Evolutionary conservation across 148 eudicot species (phyloP).

Genomic region (Diospyros lotus): DNA sequence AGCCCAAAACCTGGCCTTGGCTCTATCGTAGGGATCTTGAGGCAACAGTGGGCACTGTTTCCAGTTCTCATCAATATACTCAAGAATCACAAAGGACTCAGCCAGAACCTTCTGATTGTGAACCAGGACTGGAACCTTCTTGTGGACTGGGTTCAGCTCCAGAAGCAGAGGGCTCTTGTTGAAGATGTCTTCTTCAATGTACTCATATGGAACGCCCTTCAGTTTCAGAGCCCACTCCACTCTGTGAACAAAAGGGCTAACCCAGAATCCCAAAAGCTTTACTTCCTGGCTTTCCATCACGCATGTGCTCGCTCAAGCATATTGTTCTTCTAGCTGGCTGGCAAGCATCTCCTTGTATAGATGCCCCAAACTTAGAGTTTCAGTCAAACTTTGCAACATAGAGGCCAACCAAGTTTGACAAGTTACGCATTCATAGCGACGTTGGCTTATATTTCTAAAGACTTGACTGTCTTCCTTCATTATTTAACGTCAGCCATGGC

Average conservation of each 20-base stretch:
- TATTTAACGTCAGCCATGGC: no score
- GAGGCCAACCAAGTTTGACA: no score
- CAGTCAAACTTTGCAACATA: no score
- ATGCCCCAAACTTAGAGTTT: no score
- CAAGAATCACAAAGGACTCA: conserved; percentile 21
- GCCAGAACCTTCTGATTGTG: conserved; percentile 14
- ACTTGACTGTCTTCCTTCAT: no score
- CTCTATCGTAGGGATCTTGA: conserved; percentile 21
- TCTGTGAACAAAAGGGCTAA: conserved; percentile 14
- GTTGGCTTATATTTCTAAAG: no score
- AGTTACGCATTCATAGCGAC: no score
- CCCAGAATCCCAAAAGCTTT: conserved; percentile 23
- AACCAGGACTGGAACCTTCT: conserved; percentile 19
- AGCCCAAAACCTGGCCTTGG: conserved; percentile 19
- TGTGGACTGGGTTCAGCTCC: conserved; percentile 16
- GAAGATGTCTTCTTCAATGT: conserved; percentile 22
- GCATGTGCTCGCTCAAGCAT: background rate
- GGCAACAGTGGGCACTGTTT: conserved; percentile 14
- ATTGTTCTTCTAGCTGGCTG: no score
- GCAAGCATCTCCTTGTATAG: no score
- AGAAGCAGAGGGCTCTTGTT: conserved; percentile 18
- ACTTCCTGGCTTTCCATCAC: conserved; percentile 10
- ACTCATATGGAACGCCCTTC: conserved; percentile 23
- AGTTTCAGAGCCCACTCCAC: conserved; percentile 28
- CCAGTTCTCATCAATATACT: conserved; percentile 29